A percentile compares a stretch with the other conserved stretches of the same genome.
Conservation (phyloP, 441 rosid species). For the Adansonia rubrostipa region DNA sequence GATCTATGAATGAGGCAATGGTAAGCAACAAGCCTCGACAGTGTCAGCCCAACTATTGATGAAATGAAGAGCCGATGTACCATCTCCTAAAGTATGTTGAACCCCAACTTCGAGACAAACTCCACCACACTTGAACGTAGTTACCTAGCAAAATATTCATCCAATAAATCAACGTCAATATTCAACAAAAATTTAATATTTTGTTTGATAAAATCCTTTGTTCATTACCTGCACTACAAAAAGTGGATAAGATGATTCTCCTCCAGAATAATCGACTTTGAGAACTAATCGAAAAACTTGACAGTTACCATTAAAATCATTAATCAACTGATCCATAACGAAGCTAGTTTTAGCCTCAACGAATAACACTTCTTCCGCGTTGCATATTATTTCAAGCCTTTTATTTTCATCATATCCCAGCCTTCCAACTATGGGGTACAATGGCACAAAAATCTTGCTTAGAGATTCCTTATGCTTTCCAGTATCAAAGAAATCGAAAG, state of each 20-base stretch:
- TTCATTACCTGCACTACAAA: slow-evolving; percentile 21
- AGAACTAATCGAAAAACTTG: slow-evolving; percentile 37
- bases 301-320: slow-evolving; percentile 21
- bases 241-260: background rate
- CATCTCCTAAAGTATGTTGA: slow-evolving; percentile 33
- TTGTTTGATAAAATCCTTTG: slow-evolving; percentile 10
- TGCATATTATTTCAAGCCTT: too few species aligned
- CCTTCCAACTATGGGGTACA: too few species aligned
- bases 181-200: too few species aligned
- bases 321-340: slow-evolving; percentile 27
- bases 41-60: slow-evolving; percentile 31
- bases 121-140: slow-evolving; percentile 37
- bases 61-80: slow-evolving; percentile 12
- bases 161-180: too few species aligned
- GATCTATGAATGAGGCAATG: slow-evolving; percentile 17
- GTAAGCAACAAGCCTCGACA: slow-evolving; percentile 18
- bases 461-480: too few species aligned
- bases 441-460: too few species aligned
- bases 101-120: slow-evolving; percentile 25
- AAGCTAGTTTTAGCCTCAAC: slow-evolving; percentile 38
- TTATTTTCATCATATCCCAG: too few species aligned
- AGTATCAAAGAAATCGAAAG: too few species aligned
- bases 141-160: slow-evolving; percentile 23
- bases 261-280: too few species aligned
- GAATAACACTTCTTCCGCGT: slow-evolving; percentile 35